These are phyloP conservation scores for Lepiota subincarnata DNA, from an alignment of 768 basidiomycete genomes.

Conservation along the genomic window DNA sequence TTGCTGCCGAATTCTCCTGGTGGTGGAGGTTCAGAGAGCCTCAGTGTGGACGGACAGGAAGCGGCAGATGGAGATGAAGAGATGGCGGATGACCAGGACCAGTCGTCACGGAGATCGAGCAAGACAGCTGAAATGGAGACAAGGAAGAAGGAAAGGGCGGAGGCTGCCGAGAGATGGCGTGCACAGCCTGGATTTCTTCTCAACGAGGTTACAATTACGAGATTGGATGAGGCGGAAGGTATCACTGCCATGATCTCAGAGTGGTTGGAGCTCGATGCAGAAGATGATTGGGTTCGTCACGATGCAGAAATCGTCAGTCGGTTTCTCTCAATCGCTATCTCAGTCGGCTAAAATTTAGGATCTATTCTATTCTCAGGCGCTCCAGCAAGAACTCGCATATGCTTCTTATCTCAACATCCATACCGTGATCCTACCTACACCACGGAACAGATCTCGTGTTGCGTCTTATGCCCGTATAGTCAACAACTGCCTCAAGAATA, in stretches of 20 bases:
- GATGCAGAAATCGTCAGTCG: slow-evolving; percentile 88
- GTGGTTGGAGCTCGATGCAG: slow-evolving; percentile 93
- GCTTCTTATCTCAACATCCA: slow-evolving; percentile 89
- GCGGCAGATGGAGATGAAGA: background rate
- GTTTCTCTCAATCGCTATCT: slow-evolving; percentile 13
- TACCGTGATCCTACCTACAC: slow-evolving; percentile 84
- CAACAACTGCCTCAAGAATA: slow-evolving; percentile 66
- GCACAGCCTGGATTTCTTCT: slow-evolving; percentile 69
- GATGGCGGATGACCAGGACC: slow-evolving; percentile 16
- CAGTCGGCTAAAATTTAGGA: background rate
- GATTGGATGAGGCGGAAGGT: slow-evolving; percentile 76
- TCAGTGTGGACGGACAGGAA: background rate
- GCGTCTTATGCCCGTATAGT: slow-evolving; percentile 93
- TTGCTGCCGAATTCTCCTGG: slow-evolving; percentile 41
- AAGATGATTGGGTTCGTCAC: slow-evolving; percentile 91
- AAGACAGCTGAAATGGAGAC: slow-evolving; percentile 16
- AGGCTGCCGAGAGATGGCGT: slow-evolving; percentile 84
- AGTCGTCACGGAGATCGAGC: background rate
- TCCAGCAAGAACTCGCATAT: slow-evolving; percentile 89
- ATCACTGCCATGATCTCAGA: slow-evolving; percentile 80
- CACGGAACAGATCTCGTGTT: slow-evolving; percentile 75
- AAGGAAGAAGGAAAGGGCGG: slow-evolving; percentile 45
- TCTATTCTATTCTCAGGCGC: slow-evolving; percentile 50
- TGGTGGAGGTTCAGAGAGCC: slow-evolving; percentile 24
- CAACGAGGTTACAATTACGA: slow-evolving; percentile 86